A percentile compares a stretch with the other conserved stretches of the same genome.
Conservation (phyloP, 2,329 filamentous ascomycete species). For the Aspergillus vadensis region DNA sequence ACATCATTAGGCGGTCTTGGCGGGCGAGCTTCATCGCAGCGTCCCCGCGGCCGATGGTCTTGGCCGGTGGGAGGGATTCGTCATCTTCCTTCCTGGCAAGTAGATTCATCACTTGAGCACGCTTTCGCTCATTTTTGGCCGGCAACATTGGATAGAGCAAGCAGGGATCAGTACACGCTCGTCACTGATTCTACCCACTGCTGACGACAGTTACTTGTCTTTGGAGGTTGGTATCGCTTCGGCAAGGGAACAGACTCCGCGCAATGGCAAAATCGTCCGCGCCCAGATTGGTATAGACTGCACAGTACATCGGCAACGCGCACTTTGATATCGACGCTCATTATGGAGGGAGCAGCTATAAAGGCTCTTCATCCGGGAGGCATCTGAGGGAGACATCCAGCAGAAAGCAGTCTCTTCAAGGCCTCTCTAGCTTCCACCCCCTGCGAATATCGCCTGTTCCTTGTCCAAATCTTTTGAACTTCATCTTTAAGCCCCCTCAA, state of each 20-base stretch:
- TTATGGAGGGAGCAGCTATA: background rate
- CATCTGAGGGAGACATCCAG: background rate
- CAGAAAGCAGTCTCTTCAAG: background rate
- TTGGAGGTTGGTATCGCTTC: background rate
- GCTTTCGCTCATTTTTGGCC: background rate
- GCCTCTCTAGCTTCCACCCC: background rate
- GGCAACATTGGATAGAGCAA: background rate
- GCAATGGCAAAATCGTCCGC: background rate
- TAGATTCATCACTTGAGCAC: background rate
- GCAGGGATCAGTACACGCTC: background rate
- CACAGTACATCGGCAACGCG: background rate
- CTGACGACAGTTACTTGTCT: background rate
- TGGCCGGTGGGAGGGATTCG: conserved; percentile 4
- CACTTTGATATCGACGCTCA: background rate
- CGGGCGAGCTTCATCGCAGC: conserved; percentile 7
- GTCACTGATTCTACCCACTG: background rate
- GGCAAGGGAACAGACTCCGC: background rate
- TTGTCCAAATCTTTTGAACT: background rate
- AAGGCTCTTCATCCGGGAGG: background rate
- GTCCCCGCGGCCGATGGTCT: conserved; percentile 1
- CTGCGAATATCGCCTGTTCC: background rate
- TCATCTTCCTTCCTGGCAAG: background rate
- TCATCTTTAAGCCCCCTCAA: background rate
- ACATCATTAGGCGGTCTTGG: background rate
- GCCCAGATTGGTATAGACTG: background rate